Percentiles rank a stretch among this genome's conserved stretches.
phyloP scores from a whole-genome alignment of 2,329 filamentous ascomycete species.

The Xylaria sp. region DNA sequence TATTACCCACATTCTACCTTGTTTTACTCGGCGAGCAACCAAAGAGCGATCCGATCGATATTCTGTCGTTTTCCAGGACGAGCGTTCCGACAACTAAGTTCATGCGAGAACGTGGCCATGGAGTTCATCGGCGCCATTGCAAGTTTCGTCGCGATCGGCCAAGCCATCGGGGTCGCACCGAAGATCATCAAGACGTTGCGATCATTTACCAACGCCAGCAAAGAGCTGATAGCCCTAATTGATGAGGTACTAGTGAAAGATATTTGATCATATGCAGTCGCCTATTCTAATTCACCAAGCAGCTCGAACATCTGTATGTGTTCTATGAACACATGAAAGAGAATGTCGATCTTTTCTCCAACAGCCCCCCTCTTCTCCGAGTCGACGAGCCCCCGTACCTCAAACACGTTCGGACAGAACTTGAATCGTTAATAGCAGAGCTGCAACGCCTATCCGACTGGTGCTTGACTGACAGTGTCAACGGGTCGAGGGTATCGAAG shows the following conservation, averaged over 20 bases:
- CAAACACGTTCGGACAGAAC: not conserved
- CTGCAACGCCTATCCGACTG: not conserved
- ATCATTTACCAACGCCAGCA: slow-evolving; percentile 8
- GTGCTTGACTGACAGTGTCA: not conserved
- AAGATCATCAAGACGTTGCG: slow-evolving; percentile 21
- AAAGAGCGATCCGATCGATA: too few species aligned
- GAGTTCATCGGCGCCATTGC: slow-evolving; percentile 27
- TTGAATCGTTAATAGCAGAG: not conserved
- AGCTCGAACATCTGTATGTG: slow-evolving; percentile 16
- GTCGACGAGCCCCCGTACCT: slow-evolving; percentile 7
- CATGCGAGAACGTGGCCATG: not conserved
- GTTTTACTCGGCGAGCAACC: too few species aligned
- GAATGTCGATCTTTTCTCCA: slow-evolving; percentile 16
- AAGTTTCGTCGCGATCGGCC: slow-evolving; percentile 32
- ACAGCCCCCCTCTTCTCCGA: not conserved
- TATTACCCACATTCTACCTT: too few species aligned
- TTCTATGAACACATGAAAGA: slow-evolving; percentile 10
- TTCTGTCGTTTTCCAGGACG: too few species aligned
- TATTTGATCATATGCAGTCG: too few species aligned
- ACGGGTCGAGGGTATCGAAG: not conserved
- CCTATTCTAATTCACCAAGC: not conserved
- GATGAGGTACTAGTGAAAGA: slow-evolving; percentile 17
- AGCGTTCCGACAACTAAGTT: too few species aligned
- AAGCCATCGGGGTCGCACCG: slow-evolving; percentile 22
- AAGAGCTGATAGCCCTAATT: slow-evolving; percentile 18